Percentiles rank a stretch among this genome's conserved stretches.
These are phyloP conservation scores for Penicillium sp. DNA, from an alignment of 2,329 filamentous ascomycete species.

Conservation along the genomic window DNA sequence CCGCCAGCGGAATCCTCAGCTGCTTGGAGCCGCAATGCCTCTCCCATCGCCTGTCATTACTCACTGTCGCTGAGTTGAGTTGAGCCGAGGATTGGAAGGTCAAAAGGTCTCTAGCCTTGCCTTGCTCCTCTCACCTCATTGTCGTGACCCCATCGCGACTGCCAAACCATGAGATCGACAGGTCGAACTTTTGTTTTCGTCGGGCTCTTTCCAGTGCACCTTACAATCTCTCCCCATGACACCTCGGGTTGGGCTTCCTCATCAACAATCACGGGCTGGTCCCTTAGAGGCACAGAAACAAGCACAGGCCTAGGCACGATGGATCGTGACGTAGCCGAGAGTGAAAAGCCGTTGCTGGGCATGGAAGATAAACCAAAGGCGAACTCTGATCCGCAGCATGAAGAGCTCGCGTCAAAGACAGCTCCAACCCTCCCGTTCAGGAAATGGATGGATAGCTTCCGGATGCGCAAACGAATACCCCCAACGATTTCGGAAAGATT, in stretches of 20 bases:
- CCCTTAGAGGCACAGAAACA: constrained; percentile 4
- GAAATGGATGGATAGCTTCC: constrained; percentile 45
- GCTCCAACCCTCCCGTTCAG: constrained; percentile 34
- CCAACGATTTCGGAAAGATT: constrained; percentile 27
- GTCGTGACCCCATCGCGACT: constrained; percentile 18
- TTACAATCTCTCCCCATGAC: constrained; percentile 16
- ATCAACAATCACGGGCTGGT: constrained; percentile 1
- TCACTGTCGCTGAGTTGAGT: too few species aligned
- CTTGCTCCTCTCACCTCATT: not conserved
- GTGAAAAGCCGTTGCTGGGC: not conserved
- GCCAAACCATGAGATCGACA: constrained; percentile 19
- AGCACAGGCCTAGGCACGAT: too few species aligned
- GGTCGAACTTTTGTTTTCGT: constrained; percentile 1
- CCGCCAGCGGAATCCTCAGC: constrained; percentile 14
- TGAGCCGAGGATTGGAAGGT: too few species aligned
- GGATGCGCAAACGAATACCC: constrained; percentile 28
- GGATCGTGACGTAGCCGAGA: too few species aligned
- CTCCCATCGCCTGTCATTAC: not conserved
- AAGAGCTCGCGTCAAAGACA: constrained; percentile 6
- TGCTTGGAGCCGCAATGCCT: constrained; percentile 11
- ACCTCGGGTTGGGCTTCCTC: not conserved
- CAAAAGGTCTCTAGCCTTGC: not conserved
- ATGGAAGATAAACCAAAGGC: not conserved
- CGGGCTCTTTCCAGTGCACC: not conserved
- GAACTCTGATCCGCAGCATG: not conserved